Evolutionary conservation across 78 protist genomes (phyloP), one percentile per base, ranked within the genome.

Genomic region (Polysphondylium violaceum): DNA sequence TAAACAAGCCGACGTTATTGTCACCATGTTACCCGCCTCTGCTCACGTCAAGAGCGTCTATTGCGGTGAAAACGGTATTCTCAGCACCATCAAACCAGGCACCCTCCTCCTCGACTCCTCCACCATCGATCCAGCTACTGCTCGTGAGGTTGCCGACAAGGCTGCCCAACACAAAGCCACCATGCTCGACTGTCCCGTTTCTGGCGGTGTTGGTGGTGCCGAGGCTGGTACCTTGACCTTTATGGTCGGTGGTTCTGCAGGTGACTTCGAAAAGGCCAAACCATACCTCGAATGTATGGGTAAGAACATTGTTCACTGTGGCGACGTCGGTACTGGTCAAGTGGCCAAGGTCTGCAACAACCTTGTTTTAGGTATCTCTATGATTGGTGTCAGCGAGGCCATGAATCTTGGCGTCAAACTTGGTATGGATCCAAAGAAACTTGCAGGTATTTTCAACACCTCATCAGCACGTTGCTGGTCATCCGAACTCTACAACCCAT

Each of bases 401-500:
- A 95, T 97, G 97, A 89, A 93, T 76, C 33, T 97, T 35, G 99
- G 99, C 47, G 77, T 77, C 33, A 73, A 64, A 27, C 75, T 91
- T 60, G 99, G 99, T 35, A 63, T 96, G 73, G 99, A 97, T 90
- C 96, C 98, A 36, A 93, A 95, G 92, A 61, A 72, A 43, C 86
- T 97, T 29, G 98, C 99, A 7, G 92, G 92, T 4, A 94, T 97
- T 78, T 51, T 97, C 89, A 97, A 97, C 79, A 93, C 97, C 23
- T 73, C 93, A n/a, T 56, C 97, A 1, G 99, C 97, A 31, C 93
- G 98, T 53, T 96, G 98, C 87, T 97, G 99, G 99, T 79, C 94
- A 47, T 87, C 96, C n/a, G 98, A 97, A 74, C 86, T 96, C 3
- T 97, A 97, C 90, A 97, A 97, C 93, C 99, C 99, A 43, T 75